Evolutionary conservation across 805 yeast species (phyloP), one percentile per base, ranked within the genome.

Genomic region (Suhomyces faveliae): DNA sequence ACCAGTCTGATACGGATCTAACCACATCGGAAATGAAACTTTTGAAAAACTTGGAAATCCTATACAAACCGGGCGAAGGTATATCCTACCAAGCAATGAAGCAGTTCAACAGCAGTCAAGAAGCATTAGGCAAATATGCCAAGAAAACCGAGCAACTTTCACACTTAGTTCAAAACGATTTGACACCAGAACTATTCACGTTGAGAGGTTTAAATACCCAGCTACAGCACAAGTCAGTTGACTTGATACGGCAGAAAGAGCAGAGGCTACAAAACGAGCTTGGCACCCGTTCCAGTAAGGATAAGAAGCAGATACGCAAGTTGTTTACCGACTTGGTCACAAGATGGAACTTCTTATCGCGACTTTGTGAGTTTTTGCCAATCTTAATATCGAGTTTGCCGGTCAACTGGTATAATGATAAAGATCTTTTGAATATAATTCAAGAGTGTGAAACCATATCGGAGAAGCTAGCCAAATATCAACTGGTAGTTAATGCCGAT

Each of bases 331-430:
- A 53, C 23, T 46, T 62, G 44, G 47, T 51, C 17, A 48, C 42
- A 29, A 48, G 51, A 47, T 58, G 67, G 67, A 45, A 49, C 46
- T 49, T 54, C 41, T 33, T 58, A 15, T 24, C 35, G 13, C 54
- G 59, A 40, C 27, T 64, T 8, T 54, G 67, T 46, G 68, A 63
- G 12, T 57, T 72, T 21, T 49, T 72, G 17, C 72, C 71, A 0
- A 53, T 59, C 22, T 54, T 70, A n/a, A 56, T 71, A 5, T 53
- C 62, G 24, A 62, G 68, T 42, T 58, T 65, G 23, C 71, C 75
- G 2, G 47, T 63, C 4, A 64, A 70, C 52, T 72, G 77, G 77
- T 66, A 59, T 49, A 55, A 59, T 13, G 71, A 71, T 46, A 55
- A 59, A 27, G 46, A 57, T 5, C 55, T 70, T 27, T 50, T 53